Base-by-base conservation (phyloP, 208 protist genomes). In the Naegleria gruberi region DNA sequence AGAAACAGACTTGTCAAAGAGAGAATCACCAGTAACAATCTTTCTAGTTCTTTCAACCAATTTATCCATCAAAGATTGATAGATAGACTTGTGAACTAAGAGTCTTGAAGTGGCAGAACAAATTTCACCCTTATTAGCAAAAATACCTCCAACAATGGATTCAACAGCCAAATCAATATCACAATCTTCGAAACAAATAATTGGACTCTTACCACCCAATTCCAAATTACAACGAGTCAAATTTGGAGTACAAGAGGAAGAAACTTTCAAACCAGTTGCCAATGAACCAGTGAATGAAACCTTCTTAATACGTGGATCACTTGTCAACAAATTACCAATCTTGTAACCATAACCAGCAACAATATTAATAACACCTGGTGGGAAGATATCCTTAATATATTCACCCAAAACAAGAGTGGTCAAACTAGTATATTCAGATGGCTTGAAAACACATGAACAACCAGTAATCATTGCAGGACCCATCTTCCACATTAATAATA, bases 281-380 rank as follows among this genome's bases (percentile, higher is more conserved):
- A 94, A 96, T 82, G 95, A 97, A n/a, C 96, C 96, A 74, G 96
- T 97, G 90, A 98, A 98, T 89, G 95, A 95, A 85, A 97, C 91
- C 92, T 97, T 98, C 91, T 97, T 92, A 8, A 97, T 93, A 45
- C 94, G 94, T n/a, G 93, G 92, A 93, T 97, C 94, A 43, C 77
- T 42, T 46, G 93, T 90, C n/a, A 97, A 86, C 15, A 90, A 93
- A 47, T 92, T 91, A 37, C 96, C 97, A 34, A 93, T 93, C 6
- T 93, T 97, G 34, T 92, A 51, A 65, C 97, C 97, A 87, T 93
- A 96, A 81, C 97, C 97, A 40, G 92, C 91, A 34, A 98, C 87
- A 57, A 98, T 92, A 91, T 97, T 97, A 87, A 98, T 89, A 1
- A 97, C 95, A 65, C 97, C 97, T 37, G 91, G 90, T 44, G 97